Conservation (phyloP, 805 yeast genomes). For the Aciculoconidium aculeatum region DNA sequence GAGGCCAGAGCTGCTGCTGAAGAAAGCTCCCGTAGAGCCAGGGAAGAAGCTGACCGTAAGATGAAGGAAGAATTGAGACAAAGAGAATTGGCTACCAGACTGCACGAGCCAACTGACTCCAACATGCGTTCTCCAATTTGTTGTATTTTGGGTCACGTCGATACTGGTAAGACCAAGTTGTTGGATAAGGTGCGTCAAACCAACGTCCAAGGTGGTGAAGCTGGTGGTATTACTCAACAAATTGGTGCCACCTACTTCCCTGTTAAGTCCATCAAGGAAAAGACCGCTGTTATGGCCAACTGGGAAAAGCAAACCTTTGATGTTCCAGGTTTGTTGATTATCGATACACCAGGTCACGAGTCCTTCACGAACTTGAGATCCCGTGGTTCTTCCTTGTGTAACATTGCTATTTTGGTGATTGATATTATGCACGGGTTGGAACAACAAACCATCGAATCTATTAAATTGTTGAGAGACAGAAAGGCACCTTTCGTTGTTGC, state of each 20-base stretch:
- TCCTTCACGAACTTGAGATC: constrained; percentile 95
- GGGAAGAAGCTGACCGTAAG: constrained; percentile 23
- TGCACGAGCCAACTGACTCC: constrained; percentile 25
- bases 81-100: constrained; percentile 9
- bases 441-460: constrained; percentile 95
- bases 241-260: constrained; percentile 99
- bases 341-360: constrained; percentile 99
- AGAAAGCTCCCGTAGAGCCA: constrained; percentile 28
- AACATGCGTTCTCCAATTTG: constrained; percentile 97
- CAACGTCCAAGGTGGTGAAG: constrained; percentile 99
- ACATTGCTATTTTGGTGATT: constrained; percentile 96
- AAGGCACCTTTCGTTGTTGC: constrained; percentile 98
- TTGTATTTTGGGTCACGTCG: constrained; percentile 99
- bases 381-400: constrained; percentile 98
- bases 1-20: constrained; percentile 7
- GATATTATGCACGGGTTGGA: constrained; percentile 99
- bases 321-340: constrained; percentile 94
- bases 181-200: constrained; percentile 97
- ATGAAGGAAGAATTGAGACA: constrained; percentile 8
- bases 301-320: constrained; percentile 82
- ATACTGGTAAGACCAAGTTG: constrained; percentile 97
- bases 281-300: constrained; percentile 85
- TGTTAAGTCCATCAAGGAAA: constrained; percentile 83
- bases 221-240: constrained; percentile 99
- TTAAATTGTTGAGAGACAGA: constrained; percentile 85